Percentiles rank a stretch among this genome's conserved stretches.
Evolutionary conservation across 257 asterid species (phyloP).

Genomic region (Solanum pinnatisectum): DNA sequence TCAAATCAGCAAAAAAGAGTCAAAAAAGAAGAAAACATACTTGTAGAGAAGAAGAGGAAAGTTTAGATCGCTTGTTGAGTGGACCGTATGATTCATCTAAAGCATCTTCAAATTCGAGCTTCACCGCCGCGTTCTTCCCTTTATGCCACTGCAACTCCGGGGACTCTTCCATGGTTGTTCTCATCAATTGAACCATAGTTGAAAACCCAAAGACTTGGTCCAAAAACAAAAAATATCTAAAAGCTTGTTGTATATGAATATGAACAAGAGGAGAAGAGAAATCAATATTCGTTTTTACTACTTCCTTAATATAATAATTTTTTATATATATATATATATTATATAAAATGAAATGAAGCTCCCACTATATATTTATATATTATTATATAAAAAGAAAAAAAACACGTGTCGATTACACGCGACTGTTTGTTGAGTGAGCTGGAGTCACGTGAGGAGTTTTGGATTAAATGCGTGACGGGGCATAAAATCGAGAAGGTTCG

Average conservation of each 20-base stretch:
- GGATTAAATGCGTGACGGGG: conserved; percentile 39
- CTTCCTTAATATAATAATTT: not conserved
- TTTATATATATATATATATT: too few species aligned
- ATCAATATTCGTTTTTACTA: not conserved
- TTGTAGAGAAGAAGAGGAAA: conserved; percentile 8
- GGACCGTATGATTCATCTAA: conserved; percentile 38
- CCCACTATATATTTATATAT: not conserved
- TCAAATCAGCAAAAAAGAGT: not conserved
- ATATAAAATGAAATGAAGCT: not conserved
- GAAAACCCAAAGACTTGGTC: not conserved
- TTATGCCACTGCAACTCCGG: conserved; percentile 6
- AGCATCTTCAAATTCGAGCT: conserved; percentile 31
- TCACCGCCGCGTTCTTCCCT: conserved; percentile 29
- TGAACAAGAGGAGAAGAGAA: conserved; percentile 1
- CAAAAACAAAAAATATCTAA: not conserved
- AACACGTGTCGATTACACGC: conserved; percentile 4
- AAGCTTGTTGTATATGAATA: not conserved
- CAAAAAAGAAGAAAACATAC: not conserved
- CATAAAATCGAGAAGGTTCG: conserved; percentile 36
- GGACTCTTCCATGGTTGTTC: conserved; percentile 7
- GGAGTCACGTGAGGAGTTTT: conserved; percentile 4
- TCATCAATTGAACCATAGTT: conserved; percentile 37
- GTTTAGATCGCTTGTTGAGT: conserved; percentile 33
- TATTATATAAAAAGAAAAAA: not conserved
- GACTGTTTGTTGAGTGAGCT: not conserved